Evolutionary conservation across 2,329 filamentous ascomycete species (phyloP), one percentile per base, ranked within the genome.

Genomic region (Colletotrichum kahawae): DNA sequence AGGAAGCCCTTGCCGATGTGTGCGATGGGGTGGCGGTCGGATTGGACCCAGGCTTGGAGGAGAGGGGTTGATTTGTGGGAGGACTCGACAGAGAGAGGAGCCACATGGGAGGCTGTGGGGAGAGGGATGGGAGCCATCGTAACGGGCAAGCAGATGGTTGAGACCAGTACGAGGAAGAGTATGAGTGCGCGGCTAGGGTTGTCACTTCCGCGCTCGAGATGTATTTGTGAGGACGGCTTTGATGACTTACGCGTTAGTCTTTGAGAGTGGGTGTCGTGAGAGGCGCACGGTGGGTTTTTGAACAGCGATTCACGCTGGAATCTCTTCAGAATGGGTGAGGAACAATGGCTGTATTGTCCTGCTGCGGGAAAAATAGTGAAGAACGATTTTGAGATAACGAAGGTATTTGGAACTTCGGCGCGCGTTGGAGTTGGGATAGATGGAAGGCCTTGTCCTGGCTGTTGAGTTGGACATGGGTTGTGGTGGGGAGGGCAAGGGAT

Each of bases 1-100:
- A 77, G 70, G 65, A 77, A 43, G 62, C 76, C 77, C 16, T 77
- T 77, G 51, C 65, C 38, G 10, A 72, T 29, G 14, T 56, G 63
- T 24, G 57, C 54, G 24, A 36, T 62, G 57, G 51, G 68, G 4
- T 51, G 59, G 31, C 16, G 16, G 59, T 57, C 29, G 60, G 62
- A 70, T n/a, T 70, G 27, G 31, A 71, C 29, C 67, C 67, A 74
- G 8, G 31, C 14, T n/a, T 74, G 60, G 29, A 70, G 27, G 21
- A 31, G 21, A 14, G 70, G 67, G 29, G 43, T 51, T 14, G 54
- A 1, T 18, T 57, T 57, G 14, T 51, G 43, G 43, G 43, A 51
- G 43, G 43, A n/a, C 21, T 51, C n/a, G n/a, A 51, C n/a, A 51
- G 43, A 51, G 12, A 21, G n/a, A 24, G 43, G 43, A 13, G 43